Percentiles rank a stretch among this genome's conserved stretches.
Conservation (phyloP, 164 flowering plant species). For the Houttuynia cordata region DNA sequence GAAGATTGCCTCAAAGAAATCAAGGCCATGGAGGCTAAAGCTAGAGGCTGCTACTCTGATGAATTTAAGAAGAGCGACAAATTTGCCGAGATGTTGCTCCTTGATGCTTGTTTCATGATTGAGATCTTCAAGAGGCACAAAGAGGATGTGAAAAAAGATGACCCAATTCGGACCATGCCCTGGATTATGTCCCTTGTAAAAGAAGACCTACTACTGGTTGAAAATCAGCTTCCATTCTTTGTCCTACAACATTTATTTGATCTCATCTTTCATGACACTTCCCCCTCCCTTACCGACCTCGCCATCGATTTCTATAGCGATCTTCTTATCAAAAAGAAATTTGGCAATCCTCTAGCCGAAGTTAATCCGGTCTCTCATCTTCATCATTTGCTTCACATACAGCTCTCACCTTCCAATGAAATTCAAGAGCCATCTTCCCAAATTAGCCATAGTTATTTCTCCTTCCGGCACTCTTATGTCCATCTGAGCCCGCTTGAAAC, state of each 20-base stretch:
- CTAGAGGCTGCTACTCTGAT: background rate
- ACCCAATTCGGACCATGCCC: background rate
- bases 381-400: background rate
- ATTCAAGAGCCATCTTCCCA: too few relatives aligned
- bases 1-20: too few relatives aligned
- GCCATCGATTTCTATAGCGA: background rate
- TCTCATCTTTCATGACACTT: background rate
- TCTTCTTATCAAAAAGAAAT: background rate
- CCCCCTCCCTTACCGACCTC: background rate
- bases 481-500: background rate
- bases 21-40: background rate
- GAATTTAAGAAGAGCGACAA: background rate
- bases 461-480: background rate
- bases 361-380: background rate
- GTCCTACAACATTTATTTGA: background rate
- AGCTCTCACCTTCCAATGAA: too few relatives aligned
- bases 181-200: background rate
- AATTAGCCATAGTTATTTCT: too few relatives aligned
- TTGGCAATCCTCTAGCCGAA: background rate
- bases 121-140: background rate
- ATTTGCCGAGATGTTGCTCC: background rate
- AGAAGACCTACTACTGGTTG: background rate
- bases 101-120: background rate
- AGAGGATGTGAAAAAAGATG: background rate
- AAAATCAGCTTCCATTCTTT: background rate